A percentile compares a stretch with the other conserved stretches of the same genome.
Conservation (phyloP, 345 rosid species). For the Corchorus capsularis region DNA sequence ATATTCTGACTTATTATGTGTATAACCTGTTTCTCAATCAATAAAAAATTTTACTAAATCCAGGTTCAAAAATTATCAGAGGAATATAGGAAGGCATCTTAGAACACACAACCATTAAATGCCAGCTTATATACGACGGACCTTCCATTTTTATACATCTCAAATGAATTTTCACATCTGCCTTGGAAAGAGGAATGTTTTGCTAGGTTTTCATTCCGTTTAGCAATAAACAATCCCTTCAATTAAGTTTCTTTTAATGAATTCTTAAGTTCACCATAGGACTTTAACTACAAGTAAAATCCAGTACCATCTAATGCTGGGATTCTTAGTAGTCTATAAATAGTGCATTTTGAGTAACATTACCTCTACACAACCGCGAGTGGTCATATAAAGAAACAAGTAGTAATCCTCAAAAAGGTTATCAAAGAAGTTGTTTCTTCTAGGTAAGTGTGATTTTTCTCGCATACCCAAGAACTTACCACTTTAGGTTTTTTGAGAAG, state of each 20-base stretch:
- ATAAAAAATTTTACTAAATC: background rate
- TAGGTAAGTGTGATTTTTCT: background rate
- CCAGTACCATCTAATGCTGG: background rate
- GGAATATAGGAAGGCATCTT: background rate
- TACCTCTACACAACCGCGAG: background rate
- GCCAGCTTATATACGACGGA: background rate
- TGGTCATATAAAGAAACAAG: constrained; percentile 1
- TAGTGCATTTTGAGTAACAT: background rate
- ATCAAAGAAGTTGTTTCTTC: background rate
- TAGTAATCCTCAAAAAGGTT: background rate
- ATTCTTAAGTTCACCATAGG: background rate
- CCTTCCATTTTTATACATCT: background rate
- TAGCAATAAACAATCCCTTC: background rate
- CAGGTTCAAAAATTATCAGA: background rate
- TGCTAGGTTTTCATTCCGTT: background rate
- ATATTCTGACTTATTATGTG: background rate
- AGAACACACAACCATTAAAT: background rate
- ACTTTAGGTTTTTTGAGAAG: constrained; percentile 11
- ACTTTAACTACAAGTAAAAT: background rate
- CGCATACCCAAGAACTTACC: background rate
- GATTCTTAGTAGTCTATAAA: background rate
- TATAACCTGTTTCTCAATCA: background rate
- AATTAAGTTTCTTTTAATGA: background rate
- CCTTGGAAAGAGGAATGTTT: background rate
- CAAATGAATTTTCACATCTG: background rate